Base-by-base conservation (phyloP, 2,329 filamentous ascomycete genomes). In the Colletotrichum spaethianum region DNA sequence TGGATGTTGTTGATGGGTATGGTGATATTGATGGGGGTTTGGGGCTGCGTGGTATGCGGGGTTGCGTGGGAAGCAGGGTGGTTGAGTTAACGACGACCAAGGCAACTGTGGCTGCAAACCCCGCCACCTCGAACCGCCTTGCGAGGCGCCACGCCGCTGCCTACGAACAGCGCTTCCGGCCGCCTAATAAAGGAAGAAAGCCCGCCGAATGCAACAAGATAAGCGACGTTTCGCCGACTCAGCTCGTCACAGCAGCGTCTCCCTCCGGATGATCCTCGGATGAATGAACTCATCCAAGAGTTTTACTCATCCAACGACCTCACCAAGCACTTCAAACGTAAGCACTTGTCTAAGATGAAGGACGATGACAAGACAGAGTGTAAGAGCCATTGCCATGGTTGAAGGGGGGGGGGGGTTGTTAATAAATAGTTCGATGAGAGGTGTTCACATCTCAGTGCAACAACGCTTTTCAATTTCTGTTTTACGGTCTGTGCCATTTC, bases 271-370 rank as follows among this genome's bases (percentile, higher is more conserved):
- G 63, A 74, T 57, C 40, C 56, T 33, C 2, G 12, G 23, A 38
- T 67, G 18, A 40, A 52, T 28, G 33, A 72, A 28, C 63, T 69
- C 23, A 72, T 72, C 33, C 36, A 53, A 36, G 52, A 70, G 28
- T 73, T 74, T 38, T 67, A 75, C 50, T 71, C 64, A 1, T 52
- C 64, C 14, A 64, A 62, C 12, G 70, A 72, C 62, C 55, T 75
- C 11, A 68, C 42, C 16, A 75, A 67, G 33, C 63, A 75, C 60
- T 75, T 75, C n/a, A 59, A 63, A n/a, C 57, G 52, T 9, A 74
- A 56, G 40, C 65, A 75, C 67, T 62, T 75, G 26, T 63, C 50
- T 6, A 65, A 63, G 28, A 46, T 74, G 3, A 48, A 40, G 62
- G 38, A 50, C 18, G 40, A 38, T 14, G n/a, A 70, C 46, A 56